phyloP scores from a whole-genome alignment of 148 eudicot genomes.

The Vaccinium myrtillus region DNA sequence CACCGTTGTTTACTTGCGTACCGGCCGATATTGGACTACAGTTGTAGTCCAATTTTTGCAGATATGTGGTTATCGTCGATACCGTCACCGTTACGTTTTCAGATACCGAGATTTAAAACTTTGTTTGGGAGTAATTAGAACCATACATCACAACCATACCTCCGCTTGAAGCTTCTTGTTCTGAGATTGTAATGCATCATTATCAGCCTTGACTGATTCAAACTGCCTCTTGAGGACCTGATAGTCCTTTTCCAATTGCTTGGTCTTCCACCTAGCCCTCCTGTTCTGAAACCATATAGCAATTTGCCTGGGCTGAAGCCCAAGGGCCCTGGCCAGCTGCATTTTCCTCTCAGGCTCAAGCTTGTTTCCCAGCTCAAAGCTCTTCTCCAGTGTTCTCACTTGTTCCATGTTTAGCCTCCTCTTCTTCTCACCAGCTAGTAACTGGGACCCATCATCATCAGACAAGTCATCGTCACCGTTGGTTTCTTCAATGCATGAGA shows the following conservation, averaged over 20 bases:
- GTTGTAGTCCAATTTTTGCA: too few relatives aligned
- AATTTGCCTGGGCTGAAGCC: slow-evolving; percentile 89
- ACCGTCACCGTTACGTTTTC: too few relatives aligned
- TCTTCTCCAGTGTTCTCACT: slow-evolving; percentile 89
- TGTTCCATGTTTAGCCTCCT: slow-evolving; percentile 94
- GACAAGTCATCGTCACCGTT: slow-evolving; percentile 71
- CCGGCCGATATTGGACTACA: too few relatives aligned
- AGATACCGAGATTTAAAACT: too few relatives aligned
- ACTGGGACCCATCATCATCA: slow-evolving; percentile 86
- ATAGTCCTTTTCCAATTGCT: slow-evolving; percentile 94
- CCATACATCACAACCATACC: slow-evolving; percentile 34
- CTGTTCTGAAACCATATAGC: slow-evolving; percentile 99
- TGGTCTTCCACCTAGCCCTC: slow-evolving; percentile 96
- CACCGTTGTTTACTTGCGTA: too few relatives aligned
- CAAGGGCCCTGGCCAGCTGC: slow-evolving; percentile 91
- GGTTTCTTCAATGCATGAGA: slow-evolving; percentile 54
- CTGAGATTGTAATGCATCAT: slow-evolving; percentile 70
- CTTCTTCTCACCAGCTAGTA: slow-evolving; percentile 62
- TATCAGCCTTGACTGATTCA: slow-evolving; percentile 81
- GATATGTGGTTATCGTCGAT: too few relatives aligned
- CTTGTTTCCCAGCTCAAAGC: slow-evolving; percentile 87
- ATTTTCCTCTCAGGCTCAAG: slow-evolving; percentile 96
- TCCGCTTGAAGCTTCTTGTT: slow-evolving; percentile 84
- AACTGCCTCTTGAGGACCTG: slow-evolving; percentile 80
- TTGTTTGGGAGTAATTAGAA: background rate